phyloP scores from a whole-genome alignment of 371 early-diverging fungal species.

The Entomophthora muscae region DNA sequence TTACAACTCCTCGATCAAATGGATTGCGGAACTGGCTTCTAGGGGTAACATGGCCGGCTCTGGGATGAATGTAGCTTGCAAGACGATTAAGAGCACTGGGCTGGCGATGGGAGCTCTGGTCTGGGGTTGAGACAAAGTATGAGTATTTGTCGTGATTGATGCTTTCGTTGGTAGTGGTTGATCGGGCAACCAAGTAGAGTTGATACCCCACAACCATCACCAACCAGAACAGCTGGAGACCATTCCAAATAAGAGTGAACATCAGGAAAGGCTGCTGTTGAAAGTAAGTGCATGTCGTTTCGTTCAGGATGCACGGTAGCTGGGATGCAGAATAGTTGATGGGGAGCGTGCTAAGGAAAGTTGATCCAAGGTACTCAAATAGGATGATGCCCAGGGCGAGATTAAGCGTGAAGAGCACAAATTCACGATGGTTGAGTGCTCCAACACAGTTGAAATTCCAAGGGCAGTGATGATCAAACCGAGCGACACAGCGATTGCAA shows the following conservation, averaged over 20 bases:
- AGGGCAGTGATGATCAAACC: constrained; percentile 98
- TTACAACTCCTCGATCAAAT: constrained; percentile 45
- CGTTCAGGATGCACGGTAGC: constrained; percentile 3
- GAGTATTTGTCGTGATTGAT: constrained; percentile 44
- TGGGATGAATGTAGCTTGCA: constrained; percentile 14
- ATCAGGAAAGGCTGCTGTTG: neutral
- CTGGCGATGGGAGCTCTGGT: constrained; percentile 11
- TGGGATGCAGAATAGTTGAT: neutral
- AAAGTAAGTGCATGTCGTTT: neutral
- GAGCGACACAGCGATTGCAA: constrained; percentile 94
- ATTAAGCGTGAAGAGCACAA: constrained; percentile 51
- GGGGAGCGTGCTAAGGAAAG: neutral
- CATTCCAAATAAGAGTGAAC: constrained; percentile 35
- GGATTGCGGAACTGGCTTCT: constrained; percentile 19
- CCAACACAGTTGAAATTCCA: constrained; percentile 91
- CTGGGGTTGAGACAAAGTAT: constrained; percentile 17
- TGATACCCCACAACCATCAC: constrained; percentile 53
- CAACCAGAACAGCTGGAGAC: constrained; percentile 64
- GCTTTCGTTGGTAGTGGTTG: constrained; percentile 80
- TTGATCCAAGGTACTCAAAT: constrained; percentile 29
- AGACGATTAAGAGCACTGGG: constrained; percentile 14
- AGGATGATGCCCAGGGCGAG: constrained; percentile 36
- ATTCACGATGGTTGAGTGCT: constrained; percentile 61
- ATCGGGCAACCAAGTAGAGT: constrained; percentile 52
- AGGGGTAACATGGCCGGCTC: constrained; percentile 2